Evolutionary conservation across 1,284 basidiomycete genomes (phyloP).

Genomic region (Coniophora puteana): DNA sequence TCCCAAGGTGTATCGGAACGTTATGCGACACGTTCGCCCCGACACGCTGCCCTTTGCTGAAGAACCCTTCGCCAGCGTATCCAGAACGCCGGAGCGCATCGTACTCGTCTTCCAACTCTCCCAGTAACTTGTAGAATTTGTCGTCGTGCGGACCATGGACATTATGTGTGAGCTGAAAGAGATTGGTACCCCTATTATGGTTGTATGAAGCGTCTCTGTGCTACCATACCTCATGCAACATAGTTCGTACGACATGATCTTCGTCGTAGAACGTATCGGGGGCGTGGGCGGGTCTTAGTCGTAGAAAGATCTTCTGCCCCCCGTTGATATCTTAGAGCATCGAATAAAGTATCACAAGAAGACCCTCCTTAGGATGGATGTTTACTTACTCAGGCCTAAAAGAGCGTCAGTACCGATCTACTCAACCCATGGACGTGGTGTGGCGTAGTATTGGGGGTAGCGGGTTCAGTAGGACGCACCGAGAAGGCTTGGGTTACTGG

Average conservation of each 20-base stretch:
- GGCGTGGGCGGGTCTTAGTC: constrained; percentile 69
- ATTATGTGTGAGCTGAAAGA: constrained; percentile 76
- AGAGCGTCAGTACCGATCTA: neutral
- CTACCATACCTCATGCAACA: constrained; percentile 77
- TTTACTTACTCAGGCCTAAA: constrained; percentile 38
- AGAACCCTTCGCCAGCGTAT: constrained; percentile 83
- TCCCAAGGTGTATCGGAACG: constrained; percentile 60
- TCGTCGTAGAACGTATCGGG: constrained; percentile 73
- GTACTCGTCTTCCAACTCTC: constrained; percentile 78
- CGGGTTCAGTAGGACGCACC: constrained; percentile 42
- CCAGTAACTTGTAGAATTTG: constrained; percentile 76
- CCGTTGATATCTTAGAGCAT: constrained; percentile 60
- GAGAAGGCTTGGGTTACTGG: constrained; percentile 66
- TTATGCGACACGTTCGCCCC: constrained; percentile 62
- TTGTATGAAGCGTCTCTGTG: neutral
- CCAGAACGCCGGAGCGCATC: constrained; percentile 71
- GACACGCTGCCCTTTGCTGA: constrained; percentile 62
- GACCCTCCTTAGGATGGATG: neutral
- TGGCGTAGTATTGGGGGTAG: too few species aligned
- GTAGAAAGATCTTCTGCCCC: constrained; percentile 77
- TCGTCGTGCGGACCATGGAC: constrained; percentile 86
- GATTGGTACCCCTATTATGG: constrained; percentile 1
- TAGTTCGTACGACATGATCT: constrained; percentile 70
- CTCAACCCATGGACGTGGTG: too few species aligned
- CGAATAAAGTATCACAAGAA: constrained; percentile 1